phyloP scores from a whole-genome alignment of 768 basidiomycete species.

The Suillus tomentosus region DNA sequence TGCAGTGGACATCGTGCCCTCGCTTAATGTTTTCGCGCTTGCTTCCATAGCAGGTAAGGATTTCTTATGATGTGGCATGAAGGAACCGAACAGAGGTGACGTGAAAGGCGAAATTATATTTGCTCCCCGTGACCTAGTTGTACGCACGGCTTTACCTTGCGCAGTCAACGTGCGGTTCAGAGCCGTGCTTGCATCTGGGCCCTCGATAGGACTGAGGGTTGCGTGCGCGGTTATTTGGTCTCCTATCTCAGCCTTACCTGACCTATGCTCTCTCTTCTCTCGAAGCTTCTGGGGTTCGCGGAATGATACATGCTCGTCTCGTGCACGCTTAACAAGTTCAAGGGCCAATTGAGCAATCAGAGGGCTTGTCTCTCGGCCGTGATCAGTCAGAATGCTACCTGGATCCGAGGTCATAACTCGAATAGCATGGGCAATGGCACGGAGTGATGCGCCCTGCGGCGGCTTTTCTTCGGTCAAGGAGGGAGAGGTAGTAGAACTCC shows the following conservation, averaged over 20 bases:
- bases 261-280: slow-evolving; percentile 45
- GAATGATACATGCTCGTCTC: slow-evolving; percentile 59
- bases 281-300: slow-evolving; percentile 41
- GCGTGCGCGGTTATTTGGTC: slow-evolving; percentile 40
- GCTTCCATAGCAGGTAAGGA: slow-evolving; percentile 31
- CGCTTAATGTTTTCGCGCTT: slow-evolving; percentile 15
- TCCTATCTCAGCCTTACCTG: slow-evolving; percentile 28
- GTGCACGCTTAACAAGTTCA: slow-evolving; percentile 64
- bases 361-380: slow-evolving; percentile 61
- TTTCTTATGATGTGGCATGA: slow-evolving; percentile 54
- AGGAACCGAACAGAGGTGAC: slow-evolving; percentile 62
- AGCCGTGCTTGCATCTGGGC: slow-evolving; percentile 45
- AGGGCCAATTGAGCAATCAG: slow-evolving; percentile 67
- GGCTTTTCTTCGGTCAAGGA: slow-evolving; percentile 31
- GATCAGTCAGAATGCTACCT: slow-evolving; percentile 70
- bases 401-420: slow-evolving; percentile 86
- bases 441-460: slow-evolving; percentile 65
- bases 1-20: slow-evolving; percentile 14
- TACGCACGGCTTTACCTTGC: slow-evolving; percentile 34
- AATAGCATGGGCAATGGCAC: slow-evolving; percentile 80
- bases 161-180: slow-evolving; percentile 49
- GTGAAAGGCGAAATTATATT: slow-evolving; percentile 45
- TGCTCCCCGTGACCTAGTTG: slow-evolving; percentile 37
- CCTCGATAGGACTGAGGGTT: slow-evolving; percentile 43
- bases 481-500: slow-evolving; percentile 31